phyloP scores from a whole-genome alignment of 2,329 filamentous ascomycete species.

The Emericellopsis atlantica region DNA sequence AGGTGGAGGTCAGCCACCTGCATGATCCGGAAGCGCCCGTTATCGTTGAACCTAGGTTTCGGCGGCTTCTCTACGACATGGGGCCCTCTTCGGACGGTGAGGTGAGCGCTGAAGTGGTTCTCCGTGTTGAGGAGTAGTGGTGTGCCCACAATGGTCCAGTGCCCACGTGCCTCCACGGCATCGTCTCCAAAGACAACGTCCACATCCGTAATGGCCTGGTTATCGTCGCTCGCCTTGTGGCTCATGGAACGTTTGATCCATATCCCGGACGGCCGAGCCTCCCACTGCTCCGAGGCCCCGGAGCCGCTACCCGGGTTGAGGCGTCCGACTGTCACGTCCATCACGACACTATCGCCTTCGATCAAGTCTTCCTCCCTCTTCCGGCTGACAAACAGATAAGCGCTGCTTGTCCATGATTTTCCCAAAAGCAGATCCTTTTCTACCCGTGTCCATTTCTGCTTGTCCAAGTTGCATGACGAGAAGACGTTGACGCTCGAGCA shows the following conservation, averaged over 20 bases:
- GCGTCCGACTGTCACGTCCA: slow-evolving; percentile 65
- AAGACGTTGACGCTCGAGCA: slow-evolving; percentile 67
- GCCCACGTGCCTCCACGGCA: slow-evolving; percentile 75
- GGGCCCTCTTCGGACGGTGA: slow-evolving; percentile 64
- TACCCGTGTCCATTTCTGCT: slow-evolving; percentile 63
- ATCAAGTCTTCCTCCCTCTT: slow-evolving; percentile 78
- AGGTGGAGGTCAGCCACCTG: slow-evolving; percentile 91
- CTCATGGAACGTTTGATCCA: slow-evolving; percentile 71
- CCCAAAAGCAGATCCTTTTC: slow-evolving; percentile 83
- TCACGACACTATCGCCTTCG: slow-evolving; percentile 61
- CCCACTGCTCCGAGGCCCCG: slow-evolving; percentile 54
- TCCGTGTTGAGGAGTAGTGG: slow-evolving; percentile 58
- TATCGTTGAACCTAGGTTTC: slow-evolving; percentile 65
- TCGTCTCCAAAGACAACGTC: slow-evolving; percentile 86
- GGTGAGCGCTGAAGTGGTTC: slow-evolving; percentile 46
- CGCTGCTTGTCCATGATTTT: slow-evolving; percentile 59
- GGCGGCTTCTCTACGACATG: slow-evolving; percentile 48
- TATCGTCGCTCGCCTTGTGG: slow-evolving; percentile 61
- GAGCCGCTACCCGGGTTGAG: slow-evolving; percentile 44
- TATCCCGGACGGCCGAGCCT: slow-evolving; percentile 61
- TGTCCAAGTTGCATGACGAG: slow-evolving; percentile 63
- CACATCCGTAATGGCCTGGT: slow-evolving; percentile 62
- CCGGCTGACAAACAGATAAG: slow-evolving; percentile 70
- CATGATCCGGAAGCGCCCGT: slow-evolving; percentile 94
- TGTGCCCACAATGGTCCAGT: slow-evolving; percentile 70